Percentiles rank a stretch among this genome's conserved stretches.
Evolutionary conservation across 306 rosid genomes (phyloP).

Genomic region (Arachis hypogaea): DNA sequence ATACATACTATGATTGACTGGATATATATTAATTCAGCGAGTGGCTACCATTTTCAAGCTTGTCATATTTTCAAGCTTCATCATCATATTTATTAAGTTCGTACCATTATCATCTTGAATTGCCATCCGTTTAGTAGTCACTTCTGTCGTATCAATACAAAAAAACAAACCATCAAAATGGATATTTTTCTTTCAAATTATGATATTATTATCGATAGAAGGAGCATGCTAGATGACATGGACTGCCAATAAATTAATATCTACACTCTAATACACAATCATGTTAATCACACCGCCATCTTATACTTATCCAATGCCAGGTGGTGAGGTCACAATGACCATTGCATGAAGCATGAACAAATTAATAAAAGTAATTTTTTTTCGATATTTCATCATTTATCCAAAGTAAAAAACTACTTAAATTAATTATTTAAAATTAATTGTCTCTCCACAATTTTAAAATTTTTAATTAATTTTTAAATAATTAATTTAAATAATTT

Average conservation of each 20-base stretch:
- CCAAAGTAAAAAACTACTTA: background rate
- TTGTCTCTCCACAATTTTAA: too few species aligned
- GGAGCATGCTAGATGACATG: background rate
- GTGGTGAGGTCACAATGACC: constrained; percentile 23
- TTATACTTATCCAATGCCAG: background rate
- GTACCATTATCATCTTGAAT: background rate
- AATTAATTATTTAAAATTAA: too few species aligned
- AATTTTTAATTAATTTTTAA: too few species aligned
- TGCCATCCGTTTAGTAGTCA: background rate
- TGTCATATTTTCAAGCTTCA: background rate
- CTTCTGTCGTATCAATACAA: background rate
- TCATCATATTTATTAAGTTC: background rate
- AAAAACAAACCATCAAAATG: background rate
- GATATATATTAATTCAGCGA: constrained; percentile 26
- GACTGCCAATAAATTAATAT: background rate
- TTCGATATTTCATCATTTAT: background rate
- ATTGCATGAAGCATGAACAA: constrained; percentile 10
- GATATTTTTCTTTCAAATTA: background rate
- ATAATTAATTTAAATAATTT: too few species aligned
- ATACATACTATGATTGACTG: background rate
- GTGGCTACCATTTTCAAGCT: background rate
- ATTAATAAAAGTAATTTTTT: too few species aligned
- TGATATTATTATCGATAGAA: background rate
- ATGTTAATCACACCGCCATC: background rate
- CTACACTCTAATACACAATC: too few species aligned